Percentiles rank a stretch among this genome's conserved stretches.
These are phyloP conservation scores for Coleophoma eucalyptorum DNA, from an alignment of 2,329 filamentous ascomycete species.

Conservation along the genomic window DNA sequence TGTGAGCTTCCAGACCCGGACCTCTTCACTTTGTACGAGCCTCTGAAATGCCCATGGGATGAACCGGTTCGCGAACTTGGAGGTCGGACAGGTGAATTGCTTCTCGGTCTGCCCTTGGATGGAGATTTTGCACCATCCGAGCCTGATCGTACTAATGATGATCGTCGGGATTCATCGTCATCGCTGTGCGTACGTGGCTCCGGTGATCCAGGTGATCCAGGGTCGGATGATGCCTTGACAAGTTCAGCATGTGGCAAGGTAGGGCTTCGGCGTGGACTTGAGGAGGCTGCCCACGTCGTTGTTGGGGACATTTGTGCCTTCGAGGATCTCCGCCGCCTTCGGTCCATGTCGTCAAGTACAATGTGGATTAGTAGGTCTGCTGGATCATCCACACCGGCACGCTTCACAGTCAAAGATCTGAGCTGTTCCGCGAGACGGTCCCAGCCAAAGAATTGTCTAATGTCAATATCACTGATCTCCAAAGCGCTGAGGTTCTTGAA, in stretches of 20 bases:
- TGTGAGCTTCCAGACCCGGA: slow-evolving; percentile 93
- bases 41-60: slow-evolving; percentile 56
- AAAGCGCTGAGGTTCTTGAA: slow-evolving; percentile 96
- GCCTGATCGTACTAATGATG: slow-evolving; percentile 21
- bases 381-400: slow-evolving; percentile 83
- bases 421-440: slow-evolving; percentile 90
- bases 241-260: slow-evolving; percentile 62
- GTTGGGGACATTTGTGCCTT: slow-evolving; percentile 81
- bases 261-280: slow-evolving; percentile 59
- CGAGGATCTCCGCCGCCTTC: slow-evolving; percentile 79
- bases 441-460: slow-evolving; percentile 96
- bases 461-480: slow-evolving; percentile 94
- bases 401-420: slow-evolving; percentile 82
- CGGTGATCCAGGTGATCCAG: slow-evolving; percentile 54
- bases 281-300: slow-evolving; percentile 57
- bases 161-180: slow-evolving; percentile 15
- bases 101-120: slow-evolving; percentile 53
- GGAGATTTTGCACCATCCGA: slow-evolving; percentile 25
- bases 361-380: slow-evolving; percentile 88
- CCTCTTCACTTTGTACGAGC: slow-evolving; percentile 71
- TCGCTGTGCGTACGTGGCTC: slow-evolving; percentile 27
- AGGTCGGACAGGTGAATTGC: slow-evolving; percentile 78
- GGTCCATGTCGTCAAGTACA: slow-evolving; percentile 94
- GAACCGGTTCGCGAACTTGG: slow-evolving; percentile 66
- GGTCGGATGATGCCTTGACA: slow-evolving; percentile 64